Evolutionary conservation across 2,329 filamentous ascomycete species (phyloP).

Genomic region (Colletotrichum salicis): DNA sequence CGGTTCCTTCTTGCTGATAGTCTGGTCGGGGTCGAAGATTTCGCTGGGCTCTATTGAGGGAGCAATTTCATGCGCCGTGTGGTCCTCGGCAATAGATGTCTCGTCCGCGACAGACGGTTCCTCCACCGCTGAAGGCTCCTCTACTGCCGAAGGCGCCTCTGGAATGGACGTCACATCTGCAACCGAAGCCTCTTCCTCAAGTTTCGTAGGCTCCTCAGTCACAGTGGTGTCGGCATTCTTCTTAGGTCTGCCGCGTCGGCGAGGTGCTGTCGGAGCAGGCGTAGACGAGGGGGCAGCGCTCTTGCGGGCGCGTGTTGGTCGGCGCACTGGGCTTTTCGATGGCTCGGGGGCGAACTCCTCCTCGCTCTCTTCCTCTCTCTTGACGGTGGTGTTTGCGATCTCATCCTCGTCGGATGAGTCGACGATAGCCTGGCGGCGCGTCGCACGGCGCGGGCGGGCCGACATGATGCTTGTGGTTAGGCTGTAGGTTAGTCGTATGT

Average conservation of each 20-base stretch:
- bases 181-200: constrained; percentile 6
- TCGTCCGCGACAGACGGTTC: constrained; percentile 45
- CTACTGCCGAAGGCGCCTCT: background rate
- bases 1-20: constrained; percentile 43
- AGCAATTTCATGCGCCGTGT: constrained; percentile 5
- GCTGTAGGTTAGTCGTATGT: background rate
- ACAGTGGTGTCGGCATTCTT: constrained; percentile 52
- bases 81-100: constrained; percentile 54
- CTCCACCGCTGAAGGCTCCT: constrained; percentile 10
- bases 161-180: background rate
- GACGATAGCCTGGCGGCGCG: constrained; percentile 78
- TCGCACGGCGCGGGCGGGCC: constrained; percentile 55
- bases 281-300: constrained; percentile 60
- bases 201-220: background rate
- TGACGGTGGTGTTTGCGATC: constrained; percentile 61
- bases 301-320: constrained; percentile 56
- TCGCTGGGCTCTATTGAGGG: constrained; percentile 49
- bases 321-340: constrained; percentile 61
- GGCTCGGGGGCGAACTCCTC: constrained; percentile 85
- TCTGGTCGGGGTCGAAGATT: constrained; percentile 46
- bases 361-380: constrained; percentile 70
- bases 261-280: constrained; percentile 45
- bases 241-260: constrained; percentile 51
- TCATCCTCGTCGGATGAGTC: constrained; percentile 83
- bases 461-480: constrained; percentile 30